These are phyloP conservation scores for Primulina eburnea DNA, from an alignment of 257 asterid species.

Conservation along the genomic window DNA sequence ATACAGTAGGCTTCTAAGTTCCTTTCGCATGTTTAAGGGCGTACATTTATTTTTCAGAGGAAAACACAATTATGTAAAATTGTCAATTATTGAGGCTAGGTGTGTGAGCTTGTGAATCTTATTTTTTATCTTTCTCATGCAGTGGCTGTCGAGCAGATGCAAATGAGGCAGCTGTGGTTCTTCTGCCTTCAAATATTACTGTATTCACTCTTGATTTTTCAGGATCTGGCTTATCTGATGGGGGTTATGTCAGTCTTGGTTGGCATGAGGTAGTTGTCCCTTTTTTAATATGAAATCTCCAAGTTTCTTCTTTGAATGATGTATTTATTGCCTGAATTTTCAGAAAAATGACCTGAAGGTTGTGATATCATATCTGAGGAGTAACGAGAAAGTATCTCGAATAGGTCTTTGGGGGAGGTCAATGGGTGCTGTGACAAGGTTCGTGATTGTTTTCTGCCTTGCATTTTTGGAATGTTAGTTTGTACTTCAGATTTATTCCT, in stretches of 20 bases:
- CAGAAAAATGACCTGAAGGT: slow-evolving; percentile 94
- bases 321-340: slow-evolving; percentile 22
- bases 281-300: background rate
- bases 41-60: background rate
- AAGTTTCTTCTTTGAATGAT: slow-evolving; percentile 10
- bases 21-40: background rate
- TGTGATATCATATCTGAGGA: slow-evolving; percentile 78
- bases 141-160: slow-evolving; percentile 99
- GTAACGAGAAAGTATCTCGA: slow-evolving; percentile 66
- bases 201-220: slow-evolving; percentile 93
- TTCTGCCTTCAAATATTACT: slow-evolving; percentile 89
- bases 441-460: slow-evolving; percentile 23
- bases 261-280: slow-evolving; percentile 80
- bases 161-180: slow-evolving; percentile 93
- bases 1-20: background rate
- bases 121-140: slow-evolving; percentile 30
- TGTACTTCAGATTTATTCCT: slow-evolving; percentile 17
- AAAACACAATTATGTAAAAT: background rate
- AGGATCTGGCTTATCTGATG: slow-evolving; percentile 94
- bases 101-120: slow-evolving; percentile 19
- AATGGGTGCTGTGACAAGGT: slow-evolving; percentile 99
- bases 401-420: slow-evolving; percentile 99
- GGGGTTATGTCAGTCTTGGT: slow-evolving; percentile 92
- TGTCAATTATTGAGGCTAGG: background rate
- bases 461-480: slow-evolving; percentile 7